Conservation (phyloP, 306 rosid genomes). For the Malus sylvestris region DNA sequence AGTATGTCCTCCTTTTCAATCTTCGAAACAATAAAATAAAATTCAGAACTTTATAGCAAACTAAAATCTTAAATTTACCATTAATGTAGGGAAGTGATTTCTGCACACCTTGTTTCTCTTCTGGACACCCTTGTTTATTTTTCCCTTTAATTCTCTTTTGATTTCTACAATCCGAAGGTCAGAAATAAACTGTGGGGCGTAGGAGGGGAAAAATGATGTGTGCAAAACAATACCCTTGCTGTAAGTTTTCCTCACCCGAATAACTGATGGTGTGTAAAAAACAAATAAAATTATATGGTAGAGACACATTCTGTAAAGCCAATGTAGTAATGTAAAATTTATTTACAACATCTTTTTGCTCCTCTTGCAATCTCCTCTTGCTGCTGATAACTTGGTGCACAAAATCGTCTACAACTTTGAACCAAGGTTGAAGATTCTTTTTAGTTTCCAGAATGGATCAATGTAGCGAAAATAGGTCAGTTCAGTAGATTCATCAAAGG, state of each 20-base stretch:
- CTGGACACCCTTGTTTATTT: too few species aligned
- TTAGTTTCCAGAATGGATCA: conserved; percentile 71
- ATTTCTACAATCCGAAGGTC: too few species aligned
- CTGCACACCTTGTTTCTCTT: too few species aligned
- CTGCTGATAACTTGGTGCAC: conserved; percentile 36
- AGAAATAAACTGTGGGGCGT: too few species aligned
- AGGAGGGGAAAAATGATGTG: too few species aligned
- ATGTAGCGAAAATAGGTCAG: conserved; percentile 45
- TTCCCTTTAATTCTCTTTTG: too few species aligned
- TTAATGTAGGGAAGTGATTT: too few species aligned
- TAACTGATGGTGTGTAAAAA: not conserved
- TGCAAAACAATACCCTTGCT: too few species aligned
- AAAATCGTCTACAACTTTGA: conserved; percentile 37
- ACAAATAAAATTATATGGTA: not conserved
- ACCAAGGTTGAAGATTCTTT: conserved; percentile 60
- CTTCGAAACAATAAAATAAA: conserved; percentile 15
- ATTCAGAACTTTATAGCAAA: not conserved
- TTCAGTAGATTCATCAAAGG: conserved; percentile 71
- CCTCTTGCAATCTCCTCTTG: conserved; percentile 31
- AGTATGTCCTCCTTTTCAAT: conserved; percentile 65
- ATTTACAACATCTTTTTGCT: conserved; percentile 41
- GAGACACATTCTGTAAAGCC: not conserved
- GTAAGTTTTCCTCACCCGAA: too few species aligned
- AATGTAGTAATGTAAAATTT: not conserved
- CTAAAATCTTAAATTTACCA: too few species aligned